Evolutionary conservation across 2,329 filamentous ascomycete genomes (phyloP), one percentile per base, ranked within the genome.

Genomic region (Beauveria asiatica): DNA sequence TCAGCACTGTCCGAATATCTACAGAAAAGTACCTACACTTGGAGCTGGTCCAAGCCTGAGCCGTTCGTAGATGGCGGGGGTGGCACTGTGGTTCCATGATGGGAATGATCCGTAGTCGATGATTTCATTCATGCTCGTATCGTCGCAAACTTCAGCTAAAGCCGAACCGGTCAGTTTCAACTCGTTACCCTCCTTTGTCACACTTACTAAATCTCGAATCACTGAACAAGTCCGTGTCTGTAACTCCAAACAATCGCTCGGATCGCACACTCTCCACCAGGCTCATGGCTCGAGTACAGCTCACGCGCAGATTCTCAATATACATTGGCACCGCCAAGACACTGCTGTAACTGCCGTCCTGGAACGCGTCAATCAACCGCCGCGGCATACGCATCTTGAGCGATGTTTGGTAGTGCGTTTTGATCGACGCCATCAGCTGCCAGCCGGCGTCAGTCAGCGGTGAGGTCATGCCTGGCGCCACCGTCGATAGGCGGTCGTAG

Each of bases 101-200:
- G 81, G 78, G 52, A 84, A 76, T 0, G 79, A 79, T 1, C 78
- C 78, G 51, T 81, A 80, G 67, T 84, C 81, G 2, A 81, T 77
- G 1, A 72, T 73, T 50, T 78, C 76, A 2, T 73, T 66, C 1
- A 84, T 68, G 0, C 67, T 52, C 0, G 70, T 72, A 3, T 73
- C 69, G 50, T 79, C 75, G 2, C 69, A 63, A 27, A 80, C 71
- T 30, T 77, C 74, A 16, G 63, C 80, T 82, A 30, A 3, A 39
- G 33, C 13, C 33, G 5, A 3, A 4, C 19, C 17, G 62, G 56
- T 52, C 19, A 63, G 57, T 5, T 39, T 6, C 16, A 21, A 23
- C n/a, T 11, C 21, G 1, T n/a, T 4, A 17, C 2, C 5, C 21
- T 37, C 21, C 2, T 5, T 7, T 16, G n/a, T 23, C 10, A 8